These are phyloP conservation scores for Cystoderma amianthinum DNA, from an alignment of 768 basidiomycete species.

Conservation along the genomic window DNA sequence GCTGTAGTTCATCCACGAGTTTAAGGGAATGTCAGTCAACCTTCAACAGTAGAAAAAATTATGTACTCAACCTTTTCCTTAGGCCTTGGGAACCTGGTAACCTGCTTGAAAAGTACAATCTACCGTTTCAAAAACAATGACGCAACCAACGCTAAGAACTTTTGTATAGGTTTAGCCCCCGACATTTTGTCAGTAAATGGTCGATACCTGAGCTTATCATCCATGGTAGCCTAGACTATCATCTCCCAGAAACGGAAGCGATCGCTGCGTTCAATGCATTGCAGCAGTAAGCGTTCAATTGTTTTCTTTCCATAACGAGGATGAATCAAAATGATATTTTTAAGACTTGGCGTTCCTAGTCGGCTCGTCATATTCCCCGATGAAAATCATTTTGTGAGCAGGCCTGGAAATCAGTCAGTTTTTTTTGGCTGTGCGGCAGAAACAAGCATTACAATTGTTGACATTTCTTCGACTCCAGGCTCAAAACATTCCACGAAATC, in stretches of 20 bases:
- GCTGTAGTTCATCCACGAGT: slow-evolving; percentile 81
- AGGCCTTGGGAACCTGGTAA: slow-evolving; percentile 64
- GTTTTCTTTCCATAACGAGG: background rate
- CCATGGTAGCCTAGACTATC: slow-evolving; percentile 85
- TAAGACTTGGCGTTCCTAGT: slow-evolving; percentile 68
- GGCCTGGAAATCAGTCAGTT: slow-evolving; percentile 68
- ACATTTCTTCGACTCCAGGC: slow-evolving; percentile 29
- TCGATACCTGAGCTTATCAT: slow-evolving; percentile 79
- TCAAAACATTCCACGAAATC: slow-evolving; percentile 95
- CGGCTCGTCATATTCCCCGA: slow-evolving; percentile 81
- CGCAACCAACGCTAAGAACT: background rate
- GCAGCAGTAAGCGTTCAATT: slow-evolving; percentile 53
- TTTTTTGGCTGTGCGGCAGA: too few relatives aligned
- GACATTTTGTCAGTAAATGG: slow-evolving; percentile 80
- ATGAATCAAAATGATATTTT: too few relatives aligned
- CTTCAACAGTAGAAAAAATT: background rate
- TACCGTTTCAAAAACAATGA: background rate
- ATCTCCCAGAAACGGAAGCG: slow-evolving; percentile 80
- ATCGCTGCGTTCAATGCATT: slow-evolving; percentile 82
- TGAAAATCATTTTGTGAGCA: slow-evolving; percentile 90
- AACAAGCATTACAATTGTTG: background rate
- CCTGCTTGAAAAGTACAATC: too few relatives aligned
- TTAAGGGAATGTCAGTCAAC: slow-evolving; percentile 48
- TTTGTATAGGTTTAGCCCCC: slow-evolving; percentile 58
- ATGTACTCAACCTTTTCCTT: too few relatives aligned